A percentile compares a stretch with the other conserved stretches of the same genome.
phyloP scores from a whole-genome alignment of 192 early-diverging fungal species.

The Backusella psychrophila region DNA sequence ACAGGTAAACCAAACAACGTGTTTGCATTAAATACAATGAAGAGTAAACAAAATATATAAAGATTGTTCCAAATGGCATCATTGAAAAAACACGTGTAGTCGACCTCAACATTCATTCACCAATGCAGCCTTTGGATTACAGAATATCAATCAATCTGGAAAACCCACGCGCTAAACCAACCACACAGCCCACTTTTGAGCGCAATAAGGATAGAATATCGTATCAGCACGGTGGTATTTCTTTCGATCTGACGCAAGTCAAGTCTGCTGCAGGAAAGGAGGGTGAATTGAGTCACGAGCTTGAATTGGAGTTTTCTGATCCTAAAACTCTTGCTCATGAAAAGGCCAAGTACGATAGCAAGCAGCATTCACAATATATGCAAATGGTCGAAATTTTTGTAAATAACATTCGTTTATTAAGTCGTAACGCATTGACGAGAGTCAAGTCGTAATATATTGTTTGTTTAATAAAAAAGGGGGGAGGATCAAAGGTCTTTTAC shows the following conservation, averaged over 20 bases:
- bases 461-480: neutral
- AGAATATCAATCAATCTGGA: conserved; percentile 86
- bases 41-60: neutral
- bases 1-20: conserved; percentile 27
- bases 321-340: conserved; percentile 56
- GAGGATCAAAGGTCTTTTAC: no score
- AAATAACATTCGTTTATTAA: conserved; percentile 74
- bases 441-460: neutral
- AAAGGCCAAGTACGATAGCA: conserved; percentile 55
- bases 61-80: conserved; percentile 51
- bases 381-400: conserved; percentile 74
- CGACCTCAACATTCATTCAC: conserved; percentile 84
- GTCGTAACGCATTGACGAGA: neutral
- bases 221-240: conserved; percentile 80
- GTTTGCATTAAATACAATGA: neutral
- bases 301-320: conserved; percentile 79
- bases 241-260: conserved; percentile 90
- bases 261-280: conserved; percentile 43
- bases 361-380: conserved; percentile 61
- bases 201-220: conserved; percentile 88
- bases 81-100: conserved; percentile 79
- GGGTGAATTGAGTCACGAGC: conserved; percentile 71
- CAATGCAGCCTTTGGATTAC: conserved; percentile 77
- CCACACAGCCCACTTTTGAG: conserved; percentile 46
- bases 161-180: conserved; percentile 38